Conservation (phyloP, 805 yeast species). For the Monosporozyma unispora region DNA sequence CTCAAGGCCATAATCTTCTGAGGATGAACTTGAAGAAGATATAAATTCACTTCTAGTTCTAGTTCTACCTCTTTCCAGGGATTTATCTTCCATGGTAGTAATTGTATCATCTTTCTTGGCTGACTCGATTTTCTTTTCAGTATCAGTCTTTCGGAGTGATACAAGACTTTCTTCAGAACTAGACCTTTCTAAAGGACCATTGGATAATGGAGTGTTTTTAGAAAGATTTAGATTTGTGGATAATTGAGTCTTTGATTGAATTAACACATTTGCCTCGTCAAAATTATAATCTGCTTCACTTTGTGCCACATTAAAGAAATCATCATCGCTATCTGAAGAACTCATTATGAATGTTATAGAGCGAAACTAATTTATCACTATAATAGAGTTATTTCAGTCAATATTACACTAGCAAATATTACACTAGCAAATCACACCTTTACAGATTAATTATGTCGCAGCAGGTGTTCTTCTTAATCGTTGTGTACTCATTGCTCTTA, state of each 20-base stretch:
- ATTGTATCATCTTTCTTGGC: not conserved
- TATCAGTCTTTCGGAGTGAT: not conserved
- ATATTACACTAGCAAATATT: too few relatives aligned
- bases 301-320: constrained; percentile 1
- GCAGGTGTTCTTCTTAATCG: too few relatives aligned
- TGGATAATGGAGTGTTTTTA: not conserved
- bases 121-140: not conserved
- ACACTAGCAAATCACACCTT: too few relatives aligned
- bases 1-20: not conserved
- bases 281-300: not conserved
- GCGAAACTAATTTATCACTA: not conserved
- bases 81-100: not conserved
- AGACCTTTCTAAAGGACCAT: not conserved
- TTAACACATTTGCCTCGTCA: not conserved
- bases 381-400: not conserved
- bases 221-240: not conserved
- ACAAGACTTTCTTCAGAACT: not conserved
- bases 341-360: not conserved
- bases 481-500: too few relatives aligned
- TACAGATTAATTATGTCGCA: too few relatives aligned
- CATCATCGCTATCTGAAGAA: constrained; percentile 3
- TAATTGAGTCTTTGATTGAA: not conserved
- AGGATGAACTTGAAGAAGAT: not conserved
- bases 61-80: not conserved
- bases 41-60: not conserved